Conservation (phyloP, 2,329 filamentous ascomycete species). For the Penicillium sp. region DNA sequence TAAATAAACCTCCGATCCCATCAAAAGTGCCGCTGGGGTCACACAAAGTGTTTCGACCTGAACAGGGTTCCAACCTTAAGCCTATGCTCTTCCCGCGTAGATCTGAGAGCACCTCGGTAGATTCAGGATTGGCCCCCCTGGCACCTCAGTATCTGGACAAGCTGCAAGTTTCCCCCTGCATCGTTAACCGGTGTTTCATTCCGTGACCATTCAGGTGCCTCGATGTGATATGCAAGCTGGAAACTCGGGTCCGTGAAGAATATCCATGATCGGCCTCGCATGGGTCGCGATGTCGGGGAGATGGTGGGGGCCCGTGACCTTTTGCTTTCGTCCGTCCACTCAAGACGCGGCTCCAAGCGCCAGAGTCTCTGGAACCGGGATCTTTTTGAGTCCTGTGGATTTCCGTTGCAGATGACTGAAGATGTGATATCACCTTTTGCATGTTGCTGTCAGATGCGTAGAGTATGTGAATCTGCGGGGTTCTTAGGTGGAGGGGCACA, state of each 20-base stretch:
- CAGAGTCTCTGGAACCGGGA: slow-evolving; percentile 4
- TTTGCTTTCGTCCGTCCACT: slow-evolving; percentile 11
- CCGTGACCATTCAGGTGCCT: background rate
- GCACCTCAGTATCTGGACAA: background rate
- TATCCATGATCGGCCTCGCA: slow-evolving; percentile 16
- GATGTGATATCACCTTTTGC: slow-evolving; percentile 7
- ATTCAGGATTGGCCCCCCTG: slow-evolving; percentile 6
- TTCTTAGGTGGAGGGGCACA: background rate
- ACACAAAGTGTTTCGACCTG: slow-evolving; percentile 10
- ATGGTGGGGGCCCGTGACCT: slow-evolving; percentile 8
- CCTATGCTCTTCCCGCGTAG: background rate
- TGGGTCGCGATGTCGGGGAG: slow-evolving; percentile 12
- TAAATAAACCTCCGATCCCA: slow-evolving; percentile 20
- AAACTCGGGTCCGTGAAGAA: background rate
- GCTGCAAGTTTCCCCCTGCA: background rate
- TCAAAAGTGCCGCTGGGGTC: slow-evolving; percentile 8
- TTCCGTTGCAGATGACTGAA: slow-evolving; percentile 19
- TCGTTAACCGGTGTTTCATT: background rate
- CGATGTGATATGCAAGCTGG: no score
- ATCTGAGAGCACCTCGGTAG: background rate
- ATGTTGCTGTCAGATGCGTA: slow-evolving; percentile 11
- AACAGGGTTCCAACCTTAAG: slow-evolving; percentile 16
- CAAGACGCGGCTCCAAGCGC: slow-evolving; percentile 10
- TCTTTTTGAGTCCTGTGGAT: slow-evolving; percentile 14
- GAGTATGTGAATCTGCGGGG: background rate